Conservation (phyloP, 306 rosid genomes). For the Rosa lucieae region DNA sequence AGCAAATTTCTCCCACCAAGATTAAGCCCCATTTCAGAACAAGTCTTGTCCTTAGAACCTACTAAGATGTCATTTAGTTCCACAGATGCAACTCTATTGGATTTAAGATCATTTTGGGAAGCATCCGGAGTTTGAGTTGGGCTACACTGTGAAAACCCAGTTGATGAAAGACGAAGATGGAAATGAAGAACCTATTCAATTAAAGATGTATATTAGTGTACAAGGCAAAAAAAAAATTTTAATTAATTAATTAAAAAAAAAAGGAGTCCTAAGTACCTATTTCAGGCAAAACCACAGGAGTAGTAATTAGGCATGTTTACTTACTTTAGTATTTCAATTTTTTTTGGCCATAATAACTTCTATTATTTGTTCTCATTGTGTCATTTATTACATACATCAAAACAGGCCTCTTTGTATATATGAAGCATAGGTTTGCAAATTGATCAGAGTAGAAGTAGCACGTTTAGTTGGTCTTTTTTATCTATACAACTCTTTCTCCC, state of each 20-base stretch:
- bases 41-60: conserved; percentile 35
- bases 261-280: neutral
- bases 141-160: conserved; percentile 40
- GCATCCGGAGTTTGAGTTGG: conserved; percentile 45
- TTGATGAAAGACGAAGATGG: conserved; percentile 64
- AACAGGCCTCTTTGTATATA: neutral
- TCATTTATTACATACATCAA: too few relatives aligned
- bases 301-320: too few relatives aligned
- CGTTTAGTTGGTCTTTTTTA: neutral
- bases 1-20: conserved; percentile 34
- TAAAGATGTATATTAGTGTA: conserved; percentile 19
- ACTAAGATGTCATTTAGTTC: conserved; percentile 38
- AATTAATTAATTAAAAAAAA: neutral
- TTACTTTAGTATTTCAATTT: too few relatives aligned
- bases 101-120: conserved; percentile 36
- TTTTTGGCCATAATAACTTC: too few relatives aligned
- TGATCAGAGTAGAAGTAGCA: neutral
- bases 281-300: neutral
- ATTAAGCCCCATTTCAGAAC: conserved; percentile 12
- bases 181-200: conserved; percentile 59
- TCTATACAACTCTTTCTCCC: neutral
- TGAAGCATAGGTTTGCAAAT: neutral
- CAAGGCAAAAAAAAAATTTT: too few relatives aligned
- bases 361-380: too few relatives aligned
- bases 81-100: conserved; percentile 30